Evolutionary conservation across 225 moss, liverwort and hornwort species (phyloP).

Genomic region (Bryoerythrophyllum caledonicum): DNA sequence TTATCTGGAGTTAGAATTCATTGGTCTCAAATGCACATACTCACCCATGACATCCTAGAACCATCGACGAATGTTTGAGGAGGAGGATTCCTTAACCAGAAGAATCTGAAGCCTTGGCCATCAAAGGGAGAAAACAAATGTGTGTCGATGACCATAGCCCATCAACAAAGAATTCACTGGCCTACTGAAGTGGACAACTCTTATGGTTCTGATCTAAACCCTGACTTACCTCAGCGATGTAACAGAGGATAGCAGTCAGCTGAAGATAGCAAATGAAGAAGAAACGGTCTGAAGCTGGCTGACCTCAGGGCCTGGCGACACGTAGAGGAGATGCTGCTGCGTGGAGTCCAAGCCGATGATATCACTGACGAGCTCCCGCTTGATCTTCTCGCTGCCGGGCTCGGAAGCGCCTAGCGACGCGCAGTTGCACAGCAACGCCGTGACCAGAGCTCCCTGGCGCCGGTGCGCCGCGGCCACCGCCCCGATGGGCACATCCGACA

Average conservation of each 20-base stretch:
- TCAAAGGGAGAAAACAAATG: no score
- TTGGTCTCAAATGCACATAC: not conserved
- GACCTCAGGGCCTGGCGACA: constrained; percentile 54
- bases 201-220: not conserved
- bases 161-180: not conserved
- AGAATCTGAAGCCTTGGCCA: no score
- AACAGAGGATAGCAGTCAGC: not conserved
- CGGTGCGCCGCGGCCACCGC: constrained; percentile 86
- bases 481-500: constrained; percentile 85
- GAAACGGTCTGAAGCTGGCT: constrained; percentile 2
- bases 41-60: no score
- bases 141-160: no score
- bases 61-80: no score
- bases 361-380: constrained; percentile 67
- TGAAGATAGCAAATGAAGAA: not conserved
- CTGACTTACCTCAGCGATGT: not conserved
- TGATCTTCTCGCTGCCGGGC: constrained; percentile 72
- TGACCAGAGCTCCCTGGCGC: constrained; percentile 80
- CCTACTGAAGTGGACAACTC: not conserved
- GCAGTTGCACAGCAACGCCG: constrained; percentile 78
- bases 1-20: not conserved
- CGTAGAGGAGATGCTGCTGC: constrained; percentile 70
- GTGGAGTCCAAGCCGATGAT: constrained; percentile 82
- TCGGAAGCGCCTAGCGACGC: constrained; percentile 68
- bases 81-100: no score